Evolutionary conservation across 140 eudicot genomes (phyloP).

Genomic region (Stevia rebaudiana): DNA sequence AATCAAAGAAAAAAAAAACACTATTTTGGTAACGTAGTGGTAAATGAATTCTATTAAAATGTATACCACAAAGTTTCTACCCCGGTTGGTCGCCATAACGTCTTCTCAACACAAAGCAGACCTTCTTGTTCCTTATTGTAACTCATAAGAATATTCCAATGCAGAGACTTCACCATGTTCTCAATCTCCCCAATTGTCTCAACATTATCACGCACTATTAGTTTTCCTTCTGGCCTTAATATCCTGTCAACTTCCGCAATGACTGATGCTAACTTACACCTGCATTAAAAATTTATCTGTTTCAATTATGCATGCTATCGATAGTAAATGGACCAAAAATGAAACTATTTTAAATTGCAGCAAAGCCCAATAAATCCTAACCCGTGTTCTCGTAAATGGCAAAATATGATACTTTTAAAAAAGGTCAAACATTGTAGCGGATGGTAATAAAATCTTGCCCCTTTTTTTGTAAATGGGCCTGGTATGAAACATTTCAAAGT

Average conservation of each 20-base stretch:
- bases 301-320: background rate
- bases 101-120: conserved; percentile 47
- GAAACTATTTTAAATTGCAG: background rate
- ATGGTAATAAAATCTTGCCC: background rate
- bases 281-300: conserved; percentile 15
- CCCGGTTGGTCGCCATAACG: conserved; percentile 55
- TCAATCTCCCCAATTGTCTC: conserved; percentile 52
- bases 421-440: background rate
- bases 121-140: conserved; percentile 51
- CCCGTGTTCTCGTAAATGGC: background rate
- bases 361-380: background rate
- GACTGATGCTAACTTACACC: conserved; percentile 50
- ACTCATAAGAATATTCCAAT: conserved; percentile 39
- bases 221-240: conserved; percentile 50
- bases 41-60: background rate
- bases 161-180: conserved; percentile 47
- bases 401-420: background rate
- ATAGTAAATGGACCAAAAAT: background rate
- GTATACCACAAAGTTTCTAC: conserved; percentile 37
- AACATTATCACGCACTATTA: conserved; percentile 48
- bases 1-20: background rate
- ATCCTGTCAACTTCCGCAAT: conserved; percentile 59
- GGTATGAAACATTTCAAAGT: background rate
- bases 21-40: background rate
- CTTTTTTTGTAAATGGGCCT: background rate